These are phyloP conservation scores for Carex scoparia DNA, from an alignment of 176 grass and related monocot species.

Conservation along the genomic window DNA sequence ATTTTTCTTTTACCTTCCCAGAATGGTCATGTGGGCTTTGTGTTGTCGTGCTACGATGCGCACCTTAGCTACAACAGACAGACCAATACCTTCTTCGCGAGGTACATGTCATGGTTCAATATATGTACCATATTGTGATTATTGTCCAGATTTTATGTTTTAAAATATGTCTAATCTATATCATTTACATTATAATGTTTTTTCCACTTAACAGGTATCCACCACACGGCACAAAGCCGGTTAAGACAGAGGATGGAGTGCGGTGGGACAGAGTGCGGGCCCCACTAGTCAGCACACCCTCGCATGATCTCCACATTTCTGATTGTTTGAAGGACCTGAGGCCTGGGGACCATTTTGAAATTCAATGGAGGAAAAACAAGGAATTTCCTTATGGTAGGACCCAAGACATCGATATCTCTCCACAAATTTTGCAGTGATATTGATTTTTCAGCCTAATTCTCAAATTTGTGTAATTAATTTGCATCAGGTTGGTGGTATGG, in stretches of 20 bases:
- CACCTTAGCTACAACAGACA: constrained; percentile 71
- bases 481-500: constrained; percentile 92
- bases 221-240: constrained; percentile 62
- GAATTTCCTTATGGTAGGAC: constrained; percentile 79
- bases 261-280: constrained; percentile 58
- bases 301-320: constrained; percentile 55
- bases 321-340: constrained; percentile 48
- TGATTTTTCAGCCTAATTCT: neutral
- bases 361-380: constrained; percentile 92
- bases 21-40: constrained; percentile 77
- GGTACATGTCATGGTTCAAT: constrained; percentile 37
- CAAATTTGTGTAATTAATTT: constrained; percentile 10
- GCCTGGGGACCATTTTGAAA: constrained; percentile 73
- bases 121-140: neutral
- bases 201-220: constrained; percentile 48
- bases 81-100: constrained; percentile 74
- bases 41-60: constrained; percentile 86
- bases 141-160: neutral
- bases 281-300: constrained; percentile 48
- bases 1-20: constrained; percentile 28
- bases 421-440: neutral
- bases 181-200: neutral
- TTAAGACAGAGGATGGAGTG: constrained; percentile 64
- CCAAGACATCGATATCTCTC: neutral
- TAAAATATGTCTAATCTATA: neutral